Evolutionary conservation across 176 grass and related monocot genomes (phyloP), one percentile per base, ranked within the genome.

Genomic region (Calamus simplicifolius): DNA sequence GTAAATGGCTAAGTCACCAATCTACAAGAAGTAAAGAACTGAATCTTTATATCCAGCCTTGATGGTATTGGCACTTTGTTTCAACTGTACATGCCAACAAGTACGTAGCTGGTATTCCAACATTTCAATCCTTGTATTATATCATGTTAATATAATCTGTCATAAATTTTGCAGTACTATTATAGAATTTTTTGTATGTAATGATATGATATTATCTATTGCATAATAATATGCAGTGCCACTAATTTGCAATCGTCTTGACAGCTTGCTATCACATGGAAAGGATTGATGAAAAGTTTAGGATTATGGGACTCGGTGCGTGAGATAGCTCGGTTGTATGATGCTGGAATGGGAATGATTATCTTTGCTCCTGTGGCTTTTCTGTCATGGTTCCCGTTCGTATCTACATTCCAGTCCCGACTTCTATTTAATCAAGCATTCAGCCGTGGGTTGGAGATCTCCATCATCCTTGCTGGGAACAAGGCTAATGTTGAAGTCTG

Each of bases 351-450:
- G 93, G 93, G 93, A 0, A 68, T 77, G 1, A 13, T 97, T 35
- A 97, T 97, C 69, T 91, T 97, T 52, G 77, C 72, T 17, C 87
- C 93, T 28, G 80, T 97, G 12, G 87, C 85, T 52, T 79, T 92
- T 52, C 75, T 98, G 25, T 98, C 93, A 5, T 98, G 93, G 93
- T 98, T 92, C 79, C 93, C 93, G 25, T 92, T 98, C 19, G 93
- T 98, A 16, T 98, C 93, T 6, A 98, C 93, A 0, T 98, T 98
- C 71, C 93, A 98, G 52, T 85, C 87, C 4, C 81, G 93, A 0
- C 62, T 98, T 49, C 70, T 98, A 7, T 98, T 98, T 54, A 98
- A 98, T 52, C 93, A 92, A 67, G 87, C 93, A 0, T 98, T 98
- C 51, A 98, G 93, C 71, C 80, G 88, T 50, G 94, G 88, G 4